phyloP scores from a whole-genome alignment of 2,329 filamentous ascomycete species.

The Eurotiales sp. region DNA sequence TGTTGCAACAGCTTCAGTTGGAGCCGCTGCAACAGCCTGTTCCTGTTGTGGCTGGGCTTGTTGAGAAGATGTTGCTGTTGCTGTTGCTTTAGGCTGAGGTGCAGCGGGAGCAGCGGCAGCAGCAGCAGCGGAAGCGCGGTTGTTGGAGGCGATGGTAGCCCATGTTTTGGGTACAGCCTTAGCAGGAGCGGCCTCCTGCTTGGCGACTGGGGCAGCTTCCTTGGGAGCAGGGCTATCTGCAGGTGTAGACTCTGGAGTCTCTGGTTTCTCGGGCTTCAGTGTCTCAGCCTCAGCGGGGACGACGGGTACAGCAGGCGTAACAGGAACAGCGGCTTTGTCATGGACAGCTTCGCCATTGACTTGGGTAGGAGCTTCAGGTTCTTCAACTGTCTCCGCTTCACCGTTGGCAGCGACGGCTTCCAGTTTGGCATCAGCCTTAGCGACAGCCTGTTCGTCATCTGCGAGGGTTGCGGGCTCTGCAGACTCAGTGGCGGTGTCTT shows the following conservation, averaged over 20 bases:
- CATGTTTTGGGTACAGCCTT: conserved; percentile 61
- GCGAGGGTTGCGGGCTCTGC: conserved; percentile 33
- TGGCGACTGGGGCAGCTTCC: conserved; percentile 44
- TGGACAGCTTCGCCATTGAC: conserved; percentile 30
- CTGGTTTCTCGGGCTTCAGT: conserved; percentile 59
- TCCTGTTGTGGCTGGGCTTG: conserved; percentile 24
- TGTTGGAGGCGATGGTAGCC: conserved; percentile 57
- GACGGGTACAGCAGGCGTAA: conserved; percentile 23
- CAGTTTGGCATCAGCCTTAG: conserved; percentile 69
- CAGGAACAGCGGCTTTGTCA: conserved; percentile 20
- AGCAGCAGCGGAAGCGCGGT: conserved; percentile 27
- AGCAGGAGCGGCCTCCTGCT: conserved; percentile 47
- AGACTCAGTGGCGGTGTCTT: conserved; percentile 41
- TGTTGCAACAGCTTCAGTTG: conserved; percentile 41
- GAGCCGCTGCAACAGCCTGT: conserved; percentile 35
- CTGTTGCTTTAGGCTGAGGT: conserved; percentile 26
- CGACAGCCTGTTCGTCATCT: conserved; percentile 42
- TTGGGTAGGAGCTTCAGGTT: conserved; percentile 26
- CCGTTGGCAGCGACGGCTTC: conserved; percentile 54
- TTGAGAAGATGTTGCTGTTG: conserved; percentile 14
- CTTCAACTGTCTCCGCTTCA: conserved; percentile 31
- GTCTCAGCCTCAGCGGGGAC: conserved; percentile 39
- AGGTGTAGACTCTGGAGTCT: conserved; percentile 56
- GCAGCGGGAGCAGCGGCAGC: conserved; percentile 40
- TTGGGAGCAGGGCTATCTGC: conserved; percentile 47